These are phyloP conservation scores for Pezicula rhizophila DNA, from an alignment of 2,329 filamentous ascomycete species.

Conservation along the genomic window DNA sequence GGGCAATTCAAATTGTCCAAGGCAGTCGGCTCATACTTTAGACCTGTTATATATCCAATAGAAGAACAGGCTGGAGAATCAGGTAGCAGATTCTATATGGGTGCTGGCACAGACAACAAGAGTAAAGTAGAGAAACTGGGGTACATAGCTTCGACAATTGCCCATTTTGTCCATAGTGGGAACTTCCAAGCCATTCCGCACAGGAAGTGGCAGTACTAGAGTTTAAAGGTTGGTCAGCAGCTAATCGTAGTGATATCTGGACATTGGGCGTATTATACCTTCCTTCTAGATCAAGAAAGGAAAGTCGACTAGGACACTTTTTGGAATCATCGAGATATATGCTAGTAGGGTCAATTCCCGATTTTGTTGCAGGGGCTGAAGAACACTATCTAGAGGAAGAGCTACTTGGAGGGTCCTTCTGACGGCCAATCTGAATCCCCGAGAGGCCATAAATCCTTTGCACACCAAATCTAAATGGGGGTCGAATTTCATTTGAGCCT, in stretches of 20 bases:
- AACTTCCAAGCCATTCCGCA: constrained; percentile 10
- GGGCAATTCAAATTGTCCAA: no score
- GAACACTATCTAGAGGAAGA: no score
- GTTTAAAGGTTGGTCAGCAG: constrained; percentile 10
- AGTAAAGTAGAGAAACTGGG: constrained; percentile 11
- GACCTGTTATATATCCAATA: no score
- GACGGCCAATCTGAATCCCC: constrained; percentile 48
- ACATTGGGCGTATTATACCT: constrained; percentile 12
- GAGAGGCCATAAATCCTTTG: constrained; percentile 51
- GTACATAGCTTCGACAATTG: constrained; percentile 13
- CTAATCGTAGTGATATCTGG: constrained; percentile 11
- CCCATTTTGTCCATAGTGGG: constrained; percentile 12
- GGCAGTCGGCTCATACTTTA: no score
- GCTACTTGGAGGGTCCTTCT: not conserved
- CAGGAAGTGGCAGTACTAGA: constrained; percentile 1
- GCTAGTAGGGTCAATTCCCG: not conserved
- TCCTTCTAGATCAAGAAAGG: constrained; percentile 3
- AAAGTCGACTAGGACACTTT: constrained; percentile 2
- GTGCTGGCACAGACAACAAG: constrained; percentile 5
- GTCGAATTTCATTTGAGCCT: constrained; percentile 52
- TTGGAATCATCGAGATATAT: constrained; percentile 10
- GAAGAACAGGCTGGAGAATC: no score
- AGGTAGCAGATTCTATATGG: no score
- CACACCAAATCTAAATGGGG: constrained; percentile 59
- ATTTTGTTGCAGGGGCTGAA: not conserved